These are phyloP conservation scores for Pseudogymnoascus sp. DNA, from an alignment of 2,329 filamentous ascomycete genomes.

Conservation along the genomic window DNA sequence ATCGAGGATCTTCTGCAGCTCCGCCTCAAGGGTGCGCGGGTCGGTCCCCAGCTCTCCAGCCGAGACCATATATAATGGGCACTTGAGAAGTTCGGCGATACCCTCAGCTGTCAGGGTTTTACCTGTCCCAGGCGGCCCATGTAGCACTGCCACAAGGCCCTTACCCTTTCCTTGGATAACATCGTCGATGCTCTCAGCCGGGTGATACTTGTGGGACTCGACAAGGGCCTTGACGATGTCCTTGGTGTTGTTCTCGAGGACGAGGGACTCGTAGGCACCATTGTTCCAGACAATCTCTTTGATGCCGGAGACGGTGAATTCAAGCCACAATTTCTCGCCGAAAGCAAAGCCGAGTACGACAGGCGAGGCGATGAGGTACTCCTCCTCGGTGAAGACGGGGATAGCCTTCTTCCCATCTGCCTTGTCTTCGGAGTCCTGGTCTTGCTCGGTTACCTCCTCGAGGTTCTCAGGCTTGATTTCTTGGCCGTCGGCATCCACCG, in stretches of 20 bases:
- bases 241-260: conserved; percentile 55
- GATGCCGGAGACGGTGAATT: conserved; percentile 73
- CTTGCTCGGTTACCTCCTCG: conserved; percentile 22
- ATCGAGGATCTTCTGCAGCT: conserved; percentile 77
- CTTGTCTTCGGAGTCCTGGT: conserved; percentile 22
- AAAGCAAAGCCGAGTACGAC: conserved; percentile 84
- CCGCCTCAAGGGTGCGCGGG: conserved; percentile 61
- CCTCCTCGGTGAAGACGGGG: conserved; percentile 66
- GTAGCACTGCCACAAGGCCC: conserved; percentile 72
- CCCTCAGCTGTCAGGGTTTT: conserved; percentile 85
- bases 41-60: conserved; percentile 78
- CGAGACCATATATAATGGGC: conserved; percentile 75
- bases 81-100: conserved; percentile 73
- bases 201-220: conserved; percentile 74
- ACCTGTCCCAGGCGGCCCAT: conserved; percentile 78
- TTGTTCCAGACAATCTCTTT: conserved; percentile 80
- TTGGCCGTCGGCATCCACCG: conserved; percentile 46
- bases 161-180: conserved; percentile 79
- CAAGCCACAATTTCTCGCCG: conserved; percentile 81
- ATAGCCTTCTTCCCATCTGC: conserved; percentile 23
- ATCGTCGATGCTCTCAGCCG: conserved; percentile 74
- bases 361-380: conserved; percentile 75
- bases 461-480: conserved; percentile 43
- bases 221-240: conserved; percentile 73
- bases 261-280: conserved; percentile 71